Evolutionary conservation across 2,329 filamentous ascomycete genomes (phyloP).

Genomic region (Claviceps arundinis): DNA sequence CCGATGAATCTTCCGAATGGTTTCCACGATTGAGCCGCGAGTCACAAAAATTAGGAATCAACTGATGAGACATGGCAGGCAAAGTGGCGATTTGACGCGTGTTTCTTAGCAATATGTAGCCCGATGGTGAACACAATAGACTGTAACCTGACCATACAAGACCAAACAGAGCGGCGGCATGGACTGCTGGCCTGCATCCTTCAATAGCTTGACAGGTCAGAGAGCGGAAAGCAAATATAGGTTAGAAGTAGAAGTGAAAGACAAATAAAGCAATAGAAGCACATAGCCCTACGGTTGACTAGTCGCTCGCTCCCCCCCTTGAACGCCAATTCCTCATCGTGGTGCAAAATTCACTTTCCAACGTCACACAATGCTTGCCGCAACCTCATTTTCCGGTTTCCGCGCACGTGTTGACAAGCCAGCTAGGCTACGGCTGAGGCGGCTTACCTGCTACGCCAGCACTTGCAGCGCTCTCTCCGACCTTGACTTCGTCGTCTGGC

Average conservation of each 20-base stretch:
- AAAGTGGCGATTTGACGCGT: too few relatives aligned
- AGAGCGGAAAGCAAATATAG: background rate
- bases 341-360: background rate
- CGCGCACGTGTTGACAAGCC: background rate
- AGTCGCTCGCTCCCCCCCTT: background rate
- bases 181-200: too few relatives aligned
- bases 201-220: too few relatives aligned
- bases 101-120: too few relatives aligned
- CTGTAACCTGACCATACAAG: too few relatives aligned
- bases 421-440: background rate
- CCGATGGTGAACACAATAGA: too few relatives aligned
- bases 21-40: too few relatives aligned
- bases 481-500: slow-evolving; percentile 44
- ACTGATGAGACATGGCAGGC: too few relatives aligned
- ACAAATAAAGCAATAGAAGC: background rate
- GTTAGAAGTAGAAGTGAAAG: background rate
- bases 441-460: slow-evolving; percentile 13
- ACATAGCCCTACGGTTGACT: background rate
- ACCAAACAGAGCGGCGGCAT: too few relatives aligned
- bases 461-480: slow-evolving; percentile 50
- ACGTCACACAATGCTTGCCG: background rate
- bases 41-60: too few relatives aligned
- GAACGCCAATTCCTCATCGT: background rate
- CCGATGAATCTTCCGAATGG: too few relatives aligned
- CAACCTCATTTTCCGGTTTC: background rate